These are phyloP conservation scores for Jimgerdemannia flammicorona DNA, from an alignment of 192 early-diverging fungal genomes.

Conservation along the genomic window DNA sequence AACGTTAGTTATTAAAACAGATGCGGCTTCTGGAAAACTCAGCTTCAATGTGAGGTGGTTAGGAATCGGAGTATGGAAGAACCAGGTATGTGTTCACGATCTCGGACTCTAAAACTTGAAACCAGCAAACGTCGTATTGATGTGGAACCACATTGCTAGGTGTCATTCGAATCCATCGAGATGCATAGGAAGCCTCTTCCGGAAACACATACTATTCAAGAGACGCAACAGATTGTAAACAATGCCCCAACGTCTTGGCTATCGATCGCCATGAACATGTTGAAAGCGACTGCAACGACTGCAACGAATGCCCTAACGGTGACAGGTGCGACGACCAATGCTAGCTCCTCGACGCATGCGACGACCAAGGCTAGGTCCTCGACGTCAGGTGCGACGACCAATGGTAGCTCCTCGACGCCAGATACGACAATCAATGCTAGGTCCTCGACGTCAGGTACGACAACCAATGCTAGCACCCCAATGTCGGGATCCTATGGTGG, in stretches of 20 bases:
- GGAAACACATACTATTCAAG: not conserved
- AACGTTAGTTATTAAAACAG: not conserved
- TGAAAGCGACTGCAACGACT: not conserved
- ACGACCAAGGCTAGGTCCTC: no score
- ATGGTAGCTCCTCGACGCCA: no score
- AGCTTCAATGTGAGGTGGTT: not conserved
- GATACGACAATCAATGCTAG: not conserved
- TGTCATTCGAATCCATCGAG: not conserved
- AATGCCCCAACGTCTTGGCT: not conserved
- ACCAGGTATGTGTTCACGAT: not conserved
- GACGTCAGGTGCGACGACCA: no score
- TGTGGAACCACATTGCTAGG: not conserved
- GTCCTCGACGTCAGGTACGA: no score
- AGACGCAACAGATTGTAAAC: not conserved
- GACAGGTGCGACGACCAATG: no score
- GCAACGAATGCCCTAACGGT: no score
- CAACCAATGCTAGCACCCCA: not conserved
- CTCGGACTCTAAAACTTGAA: not conserved
- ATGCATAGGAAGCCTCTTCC: not conserved
- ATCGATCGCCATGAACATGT: not conserved
- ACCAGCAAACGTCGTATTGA: not conserved
- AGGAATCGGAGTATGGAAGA: not conserved
- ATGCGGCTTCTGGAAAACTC: not conserved
- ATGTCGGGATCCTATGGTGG: no score
- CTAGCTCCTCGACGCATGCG: no score